A percentile compares a stretch with the other conserved stretches of the same genome.
phyloP scores from a whole-genome alignment of 2,329 filamentous ascomycete species.

The Bisporella sp. region DNA sequence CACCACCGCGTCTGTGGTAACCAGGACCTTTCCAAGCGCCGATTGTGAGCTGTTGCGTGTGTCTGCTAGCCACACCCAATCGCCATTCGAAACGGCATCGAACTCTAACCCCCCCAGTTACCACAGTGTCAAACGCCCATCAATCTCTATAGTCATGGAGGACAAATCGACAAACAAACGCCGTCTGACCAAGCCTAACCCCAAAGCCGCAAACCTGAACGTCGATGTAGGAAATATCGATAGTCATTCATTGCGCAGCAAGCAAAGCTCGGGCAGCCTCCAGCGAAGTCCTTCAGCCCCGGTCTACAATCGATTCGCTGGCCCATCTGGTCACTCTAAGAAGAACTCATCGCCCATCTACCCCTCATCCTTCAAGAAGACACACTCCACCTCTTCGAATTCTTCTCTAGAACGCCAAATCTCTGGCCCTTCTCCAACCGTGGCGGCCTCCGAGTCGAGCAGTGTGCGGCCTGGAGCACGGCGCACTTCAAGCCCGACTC shows the following conservation, averaged over 20 bases:
- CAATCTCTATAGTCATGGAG: constrained; percentile 16
- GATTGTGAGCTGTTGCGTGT: neutral
- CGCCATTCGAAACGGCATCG: neutral
- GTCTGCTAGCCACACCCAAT: neutral
- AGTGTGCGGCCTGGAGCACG: constrained; percentile 15
- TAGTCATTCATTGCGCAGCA: constrained; percentile 51
- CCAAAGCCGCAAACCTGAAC: constrained; percentile 34
- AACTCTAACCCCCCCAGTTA: neutral
- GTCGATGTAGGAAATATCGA: constrained; percentile 45
- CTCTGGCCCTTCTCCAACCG: constrained; percentile 23
- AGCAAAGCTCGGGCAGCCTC: constrained; percentile 57
- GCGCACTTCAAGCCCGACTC: constrained; percentile 30
- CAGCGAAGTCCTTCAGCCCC: constrained; percentile 55
- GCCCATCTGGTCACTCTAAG: constrained; percentile 18
- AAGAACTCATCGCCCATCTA: constrained; percentile 19
- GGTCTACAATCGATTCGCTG: constrained; percentile 14
- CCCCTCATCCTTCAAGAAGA: constrained; percentile 37
- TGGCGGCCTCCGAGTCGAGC: constrained; percentile 20
- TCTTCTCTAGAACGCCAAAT: constrained; percentile 26
- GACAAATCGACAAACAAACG: constrained; percentile 33
- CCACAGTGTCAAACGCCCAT: neutral
- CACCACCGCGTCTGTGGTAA: neutral
- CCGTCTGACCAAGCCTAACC: constrained; percentile 56
- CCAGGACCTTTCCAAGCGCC: neutral
- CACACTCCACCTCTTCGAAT: constrained; percentile 32